Base-by-base conservation (phyloP, 805 yeast genomes). In the Zygosaccharomyces gambellarensis region DNA sequence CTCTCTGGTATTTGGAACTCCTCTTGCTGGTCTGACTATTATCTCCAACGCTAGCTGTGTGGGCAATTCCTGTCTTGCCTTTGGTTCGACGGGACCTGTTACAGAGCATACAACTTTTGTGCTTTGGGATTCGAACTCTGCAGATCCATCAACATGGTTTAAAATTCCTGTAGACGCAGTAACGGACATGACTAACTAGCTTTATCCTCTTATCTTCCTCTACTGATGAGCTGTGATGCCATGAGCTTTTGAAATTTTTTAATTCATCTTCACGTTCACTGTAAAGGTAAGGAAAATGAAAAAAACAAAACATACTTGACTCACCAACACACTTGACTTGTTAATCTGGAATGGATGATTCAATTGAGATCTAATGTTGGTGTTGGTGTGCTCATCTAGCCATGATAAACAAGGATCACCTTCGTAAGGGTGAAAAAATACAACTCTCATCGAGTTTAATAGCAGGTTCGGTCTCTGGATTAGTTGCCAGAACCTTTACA, bases 51-150 rank as follows among this genome's bases (percentile, higher is more conserved):
- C 82, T 12, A 92, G 84, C 40, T 76, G 72, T 12, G 86, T 83
- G 9, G 97, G 96, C 30, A 83, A 67, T 64, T 92, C 98, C 62
- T 90, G 96, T 57, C 92, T 78, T 11, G 80, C 68, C 63, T 83
- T 85, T 9, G 88, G 83, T 60, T 92, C 97, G 28, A 92, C 77
- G 0, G 99, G 99, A 0, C 99, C 99, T 1, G 90, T 78, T 0
- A 92, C 90, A 0, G 96, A 82, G 39, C 84, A 80, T 2, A 90
- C 68, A 2, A 86, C 82, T 49, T 78, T 78, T 1, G 85, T 79
- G 14, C 65, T 65, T 1, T 77, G 80, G n/a, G 70, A 63, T 12
- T 69, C 63, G 49, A 82, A 72, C 22, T 77, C 77, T 1, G 92
- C 82, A 0, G 95, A 87, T 1, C 97, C 97, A 64, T 89, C 96